Conservation (phyloP, 345 rosid species). For the Erodium maritimum region DNA sequence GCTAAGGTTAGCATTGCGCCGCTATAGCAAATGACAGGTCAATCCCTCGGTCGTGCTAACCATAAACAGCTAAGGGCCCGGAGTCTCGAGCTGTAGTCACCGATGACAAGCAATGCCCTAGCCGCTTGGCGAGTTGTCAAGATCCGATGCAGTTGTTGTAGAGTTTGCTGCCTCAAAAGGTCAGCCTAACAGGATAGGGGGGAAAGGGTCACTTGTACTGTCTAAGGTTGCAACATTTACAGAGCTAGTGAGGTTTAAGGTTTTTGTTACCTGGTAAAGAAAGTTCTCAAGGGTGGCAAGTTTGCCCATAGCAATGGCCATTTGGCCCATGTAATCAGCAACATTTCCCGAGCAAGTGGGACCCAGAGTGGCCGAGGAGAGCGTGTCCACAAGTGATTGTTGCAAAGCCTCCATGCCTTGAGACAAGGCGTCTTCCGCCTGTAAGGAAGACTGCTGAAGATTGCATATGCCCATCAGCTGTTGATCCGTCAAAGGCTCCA, state of each 20-base stretch:
- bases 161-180: constrained; percentile 78
- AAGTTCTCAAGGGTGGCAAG: constrained; percentile 80
- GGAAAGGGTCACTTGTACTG: background rate
- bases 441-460: constrained; percentile 92
- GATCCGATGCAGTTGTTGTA: constrained; percentile 80
- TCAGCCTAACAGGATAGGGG: constrained; percentile 50
- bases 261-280: constrained; percentile 54
- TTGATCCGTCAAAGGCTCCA: constrained; percentile 82
- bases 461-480: constrained; percentile 90
- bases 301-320: constrained; percentile 88
- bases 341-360: constrained; percentile 62
- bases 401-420: constrained; percentile 98
- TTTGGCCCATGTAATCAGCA: constrained; percentile 80
- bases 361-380: constrained; percentile 55
- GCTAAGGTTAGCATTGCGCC: constrained; percentile 2
- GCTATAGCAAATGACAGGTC: constrained; percentile 7
- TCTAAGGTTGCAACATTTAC: too few species aligned
- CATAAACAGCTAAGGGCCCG: constrained; percentile 90
- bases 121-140: constrained; percentile 87
- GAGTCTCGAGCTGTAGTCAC: constrained; percentile 64
- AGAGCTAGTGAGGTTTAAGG: background rate
- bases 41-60: constrained; percentile 80
- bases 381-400: constrained; percentile 74
- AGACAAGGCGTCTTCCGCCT: constrained; percentile 92
- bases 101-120: constrained; percentile 69